Evolutionary conservation across 208 protist genomes (phyloP).

Genomic region (Balamuthia mandrillaris): DNA sequence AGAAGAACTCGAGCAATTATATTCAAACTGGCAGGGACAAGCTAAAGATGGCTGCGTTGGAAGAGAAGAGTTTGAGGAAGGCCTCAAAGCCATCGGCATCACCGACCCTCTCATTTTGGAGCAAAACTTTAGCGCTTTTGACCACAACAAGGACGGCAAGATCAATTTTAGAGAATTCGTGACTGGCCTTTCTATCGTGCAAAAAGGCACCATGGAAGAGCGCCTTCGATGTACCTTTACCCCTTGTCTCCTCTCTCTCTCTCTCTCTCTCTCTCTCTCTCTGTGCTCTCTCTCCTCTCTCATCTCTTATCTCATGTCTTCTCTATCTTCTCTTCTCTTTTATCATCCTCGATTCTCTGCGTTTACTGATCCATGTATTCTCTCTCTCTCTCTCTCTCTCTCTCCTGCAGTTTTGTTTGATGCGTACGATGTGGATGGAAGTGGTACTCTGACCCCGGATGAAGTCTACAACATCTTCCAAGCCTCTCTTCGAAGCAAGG

Average conservation of each 20-base stretch:
- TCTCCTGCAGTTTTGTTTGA: background rate
- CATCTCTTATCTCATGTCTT: no score
- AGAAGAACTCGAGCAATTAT: background rate
- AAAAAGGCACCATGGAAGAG: conserved; percentile 10
- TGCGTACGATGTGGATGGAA: background rate
- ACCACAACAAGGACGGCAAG: background rate
- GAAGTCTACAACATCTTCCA: conserved; percentile 12
- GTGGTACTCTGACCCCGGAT: background rate
- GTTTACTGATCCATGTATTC: no score
- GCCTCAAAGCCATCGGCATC: background rate
- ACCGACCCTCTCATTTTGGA: background rate
- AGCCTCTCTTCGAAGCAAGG: background rate
- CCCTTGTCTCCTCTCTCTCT: background rate
- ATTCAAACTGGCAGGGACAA: background rate
- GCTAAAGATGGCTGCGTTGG: background rate
- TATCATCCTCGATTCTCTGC: no score
- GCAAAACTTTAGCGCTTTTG: background rate
- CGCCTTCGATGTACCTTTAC: background rate
- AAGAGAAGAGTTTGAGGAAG: background rate
- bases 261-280: background rate
- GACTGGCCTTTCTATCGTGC: background rate
- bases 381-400: no score
- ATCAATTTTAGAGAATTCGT: conserved; percentile 21
- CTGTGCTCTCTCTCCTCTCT: background rate
- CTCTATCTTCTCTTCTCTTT: no score